Conservation (phyloP, 164 flowering plant species). For the Vitis riparia region DNA sequence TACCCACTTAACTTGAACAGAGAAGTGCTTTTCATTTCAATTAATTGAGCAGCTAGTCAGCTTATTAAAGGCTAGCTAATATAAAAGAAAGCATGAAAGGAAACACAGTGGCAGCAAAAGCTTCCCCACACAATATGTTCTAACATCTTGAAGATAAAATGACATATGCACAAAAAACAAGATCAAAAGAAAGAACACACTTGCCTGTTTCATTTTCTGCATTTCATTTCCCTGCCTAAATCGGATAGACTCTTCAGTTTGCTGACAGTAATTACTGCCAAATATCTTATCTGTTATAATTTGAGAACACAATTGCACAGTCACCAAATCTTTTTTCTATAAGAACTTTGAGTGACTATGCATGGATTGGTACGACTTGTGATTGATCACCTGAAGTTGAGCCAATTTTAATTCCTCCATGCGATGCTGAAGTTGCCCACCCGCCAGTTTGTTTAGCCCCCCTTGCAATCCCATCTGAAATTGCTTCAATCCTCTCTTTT, state of each 20-base stretch:
- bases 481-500: slow-evolving; percentile 36
- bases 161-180: background rate
- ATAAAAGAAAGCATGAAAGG: background rate
- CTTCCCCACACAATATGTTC: background rate
- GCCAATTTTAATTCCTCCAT: slow-evolving; percentile 25
- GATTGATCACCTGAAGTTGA: slow-evolving; percentile 22
- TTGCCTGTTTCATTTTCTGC: slow-evolving; percentile 39
- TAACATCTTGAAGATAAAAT: background rate
- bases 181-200: slow-evolving; percentile 1
- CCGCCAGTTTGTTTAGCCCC: slow-evolving; percentile 24
- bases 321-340: background rate
- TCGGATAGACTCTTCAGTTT: slow-evolving; percentile 27
- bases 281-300: slow-evolving; percentile 22
- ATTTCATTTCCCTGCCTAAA: slow-evolving; percentile 42
- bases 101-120: background rate
- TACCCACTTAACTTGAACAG: background rate
- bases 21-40: background rate
- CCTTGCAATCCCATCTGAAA: slow-evolving; percentile 32
- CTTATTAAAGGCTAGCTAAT: no score
- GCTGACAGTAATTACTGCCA: slow-evolving; percentile 28
- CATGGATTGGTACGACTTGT: background rate
- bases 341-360: background rate
- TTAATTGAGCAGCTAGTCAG: background rate
- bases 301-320: background rate
- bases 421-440: slow-evolving; percentile 27